These are phyloP conservation scores for Echium plantagineum DNA, from an alignment of 257 asterid species.

Conservation along the genomic window DNA sequence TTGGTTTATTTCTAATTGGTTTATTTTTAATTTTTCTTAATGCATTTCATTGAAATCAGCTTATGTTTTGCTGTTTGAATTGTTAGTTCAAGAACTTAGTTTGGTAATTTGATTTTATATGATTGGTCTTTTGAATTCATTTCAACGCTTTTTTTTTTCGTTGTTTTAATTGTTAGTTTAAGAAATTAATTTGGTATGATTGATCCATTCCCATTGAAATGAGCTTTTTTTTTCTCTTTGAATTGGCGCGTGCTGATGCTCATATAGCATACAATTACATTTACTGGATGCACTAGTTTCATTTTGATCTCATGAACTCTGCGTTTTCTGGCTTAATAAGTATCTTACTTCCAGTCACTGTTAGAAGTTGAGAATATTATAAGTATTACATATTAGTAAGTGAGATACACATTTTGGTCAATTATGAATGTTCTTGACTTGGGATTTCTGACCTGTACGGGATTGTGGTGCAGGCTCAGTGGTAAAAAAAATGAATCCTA, in stretches of 20 bases:
- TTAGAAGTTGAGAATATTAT: too few relatives aligned
- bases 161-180: not conserved
- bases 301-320: too few relatives aligned
- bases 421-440: not conserved
- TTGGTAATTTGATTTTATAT: not conserved
- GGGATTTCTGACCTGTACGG: slow-evolving; percentile 12
- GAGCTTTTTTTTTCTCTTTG: not conserved
- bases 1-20: not conserved
- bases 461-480: slow-evolving; percentile 29
- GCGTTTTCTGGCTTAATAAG: too few relatives aligned
- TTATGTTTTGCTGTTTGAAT: not conserved
- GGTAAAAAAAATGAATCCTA: slow-evolving; percentile 18
- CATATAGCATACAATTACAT: too few relatives aligned
- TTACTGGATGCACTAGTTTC: too few relatives aligned
- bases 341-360: too few relatives aligned
- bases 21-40: not conserved
- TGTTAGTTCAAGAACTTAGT: not conserved
- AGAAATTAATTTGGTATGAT: not conserved
- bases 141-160: not conserved
- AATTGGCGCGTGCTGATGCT: not conserved
- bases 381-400: too few relatives aligned
- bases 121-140: not conserved
- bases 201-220: not conserved
- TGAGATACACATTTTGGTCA: not conserved
- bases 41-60: not conserved